Evolutionary conservation across 768 basidiomycete species (phyloP), one percentile per base, ranked within the genome.

Genomic region (Suillus plorans): DNA sequence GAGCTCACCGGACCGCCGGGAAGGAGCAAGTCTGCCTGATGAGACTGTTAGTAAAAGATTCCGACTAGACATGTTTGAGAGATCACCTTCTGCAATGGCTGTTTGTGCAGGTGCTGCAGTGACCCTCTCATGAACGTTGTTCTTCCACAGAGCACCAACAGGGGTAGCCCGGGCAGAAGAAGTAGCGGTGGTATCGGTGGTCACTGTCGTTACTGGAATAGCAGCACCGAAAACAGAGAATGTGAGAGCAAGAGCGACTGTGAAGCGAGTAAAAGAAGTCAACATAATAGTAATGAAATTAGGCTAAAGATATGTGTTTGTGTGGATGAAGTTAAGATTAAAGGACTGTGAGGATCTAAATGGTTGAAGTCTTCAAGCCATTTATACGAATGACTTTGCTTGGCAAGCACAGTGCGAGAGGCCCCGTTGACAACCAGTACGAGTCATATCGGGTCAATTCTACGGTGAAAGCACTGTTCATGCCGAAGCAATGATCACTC

Each of bases 91-190:
- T 59, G 57, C 5, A 1, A 18, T 59, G 6, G 39, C 37, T 10
- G 37, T 39, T 25, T 16, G 10, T 41, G 9, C 57, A 10, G 58
- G 25, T 59, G 58, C 5, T 59, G 28, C 58, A 31, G 57, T 41
- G n/a, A 66, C 64, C 47, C 65, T 62, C 50, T 75, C 55, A 50
- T 74, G 72, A 59, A 75, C 64, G 25, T 67, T 65, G 45, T 64
- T 60, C 70, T 67, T 73, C 36, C 62, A 64, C 55, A 72, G 37
- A 28, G 66, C 64, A 2, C 68, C 72, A 1, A 63, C 66, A 13
- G n/a, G 18, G 8, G 57, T 68, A 10, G 5, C 9, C 37, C 9
- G 0, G 25, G 9, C 5, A 53, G 28, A 34, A 18, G 53, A 12
- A 34, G 25, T 28, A 41, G 50, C 6, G 2, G 65, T 12, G 6